Conservation (phyloP, 805 yeast genomes). For the Nakazawaea laoshanensis region DNA sequence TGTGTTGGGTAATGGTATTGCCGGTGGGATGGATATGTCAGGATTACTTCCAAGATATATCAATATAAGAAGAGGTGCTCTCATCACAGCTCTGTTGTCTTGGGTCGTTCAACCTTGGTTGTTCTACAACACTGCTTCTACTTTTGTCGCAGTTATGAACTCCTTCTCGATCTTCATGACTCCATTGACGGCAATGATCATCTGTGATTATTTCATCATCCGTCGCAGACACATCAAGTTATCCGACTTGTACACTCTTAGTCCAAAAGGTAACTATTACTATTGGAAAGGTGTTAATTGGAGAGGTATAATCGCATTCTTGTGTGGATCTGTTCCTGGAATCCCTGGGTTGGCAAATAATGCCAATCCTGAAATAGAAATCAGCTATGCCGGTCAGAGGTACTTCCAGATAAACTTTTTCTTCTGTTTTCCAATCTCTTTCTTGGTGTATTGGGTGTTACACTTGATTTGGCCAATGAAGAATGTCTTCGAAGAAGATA, state of each 20-base stretch:
- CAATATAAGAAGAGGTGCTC: conserved; percentile 38
- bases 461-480: conserved; percentile 18
- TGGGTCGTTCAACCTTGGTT: conserved; percentile 33
- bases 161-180: conserved; percentile 3
- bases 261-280: conserved; percentile 2
- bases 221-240: conserved; percentile 3
- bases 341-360: conserved; percentile 7
- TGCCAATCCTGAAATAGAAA: conserved; percentile 3
- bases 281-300: conserved; percentile 8
- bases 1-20: conserved; percentile 29
- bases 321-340: conserved; percentile 7
- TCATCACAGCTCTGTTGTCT: conserved; percentile 25
- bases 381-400: no score
- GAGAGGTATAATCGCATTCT: conserved; percentile 6
- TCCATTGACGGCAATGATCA: conserved; percentile 2
- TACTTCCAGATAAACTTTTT: conserved; percentile 22
- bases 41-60: conserved; percentile 37
- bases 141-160: conserved; percentile 24
- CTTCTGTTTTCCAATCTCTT: conserved; percentile 21
- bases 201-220: conserved; percentile 6
- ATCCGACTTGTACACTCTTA: conserved; percentile 4
- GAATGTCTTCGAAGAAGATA: conserved; percentile 13
- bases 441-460: conserved; percentile 17
- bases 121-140: conserved; percentile 24
- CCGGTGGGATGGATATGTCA: conserved; percentile 43